phyloP scores from a whole-genome alignment of 1,284 basidiomycete species.

The Porogramme epimiltina region DNA sequence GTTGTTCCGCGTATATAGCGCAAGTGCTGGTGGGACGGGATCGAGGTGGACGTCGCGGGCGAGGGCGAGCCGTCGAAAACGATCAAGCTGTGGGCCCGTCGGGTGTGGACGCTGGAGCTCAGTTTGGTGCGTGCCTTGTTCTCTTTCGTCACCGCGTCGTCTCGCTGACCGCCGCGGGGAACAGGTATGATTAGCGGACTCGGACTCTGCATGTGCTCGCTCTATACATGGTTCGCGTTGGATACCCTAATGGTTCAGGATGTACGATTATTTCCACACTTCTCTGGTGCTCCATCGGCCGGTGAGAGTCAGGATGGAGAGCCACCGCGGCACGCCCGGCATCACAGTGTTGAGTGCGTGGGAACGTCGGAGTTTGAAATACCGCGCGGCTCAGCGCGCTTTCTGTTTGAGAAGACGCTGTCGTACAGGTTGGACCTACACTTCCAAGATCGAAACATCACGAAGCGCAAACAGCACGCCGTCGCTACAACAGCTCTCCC shows the following conservation, averaged over 20 bases:
- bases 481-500: no score
- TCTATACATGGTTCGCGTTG: conserved; percentile 10
- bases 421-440: conserved; percentile 18
- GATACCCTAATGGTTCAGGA: conserved; percentile 23
- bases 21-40: conserved; percentile 99
- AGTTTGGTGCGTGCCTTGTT: conserved; percentile 74
- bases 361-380: conserved; percentile 8
- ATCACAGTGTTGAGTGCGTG: background rate
- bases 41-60: conserved; percentile 82
- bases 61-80: conserved; percentile 52
- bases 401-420: conserved; percentile 4
- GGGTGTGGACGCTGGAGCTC: conserved; percentile 98
- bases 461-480: no score
- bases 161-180: background rate
- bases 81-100: conserved; percentile 92
- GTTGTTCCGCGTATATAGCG: conserved; percentile 50
- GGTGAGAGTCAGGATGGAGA: no score
- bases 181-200: conserved; percentile 16
- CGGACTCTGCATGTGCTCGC: background rate
- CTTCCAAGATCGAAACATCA: background rate
- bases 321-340: no score
- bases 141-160: background rate
- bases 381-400: background rate
- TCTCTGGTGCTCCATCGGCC: no score
- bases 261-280: conserved; percentile 11